Percentiles rank a stretch among this genome's conserved stretches.
These are phyloP conservation scores for Volvox reticuliferus DNA, from an alignment of 139 green algal species.

Conservation along the genomic window DNA sequence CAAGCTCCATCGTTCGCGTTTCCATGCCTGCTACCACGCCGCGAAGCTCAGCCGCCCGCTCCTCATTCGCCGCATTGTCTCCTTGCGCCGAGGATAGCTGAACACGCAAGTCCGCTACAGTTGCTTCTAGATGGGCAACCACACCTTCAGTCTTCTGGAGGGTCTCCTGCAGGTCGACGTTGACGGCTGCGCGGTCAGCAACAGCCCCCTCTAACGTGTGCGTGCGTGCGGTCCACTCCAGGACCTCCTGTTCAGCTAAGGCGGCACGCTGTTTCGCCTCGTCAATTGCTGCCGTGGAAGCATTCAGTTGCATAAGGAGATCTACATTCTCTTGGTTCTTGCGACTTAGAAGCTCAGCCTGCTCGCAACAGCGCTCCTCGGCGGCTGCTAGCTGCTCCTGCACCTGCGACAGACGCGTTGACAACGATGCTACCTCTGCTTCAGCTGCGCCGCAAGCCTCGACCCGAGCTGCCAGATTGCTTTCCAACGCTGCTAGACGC, in stretches of 20 bases:
- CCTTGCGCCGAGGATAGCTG: background rate
- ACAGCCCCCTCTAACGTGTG: background rate
- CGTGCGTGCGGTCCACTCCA: background rate
- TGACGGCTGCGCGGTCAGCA: background rate
- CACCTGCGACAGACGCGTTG: background rate
- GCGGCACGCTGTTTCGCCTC: background rate
- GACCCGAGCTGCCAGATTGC: background rate
- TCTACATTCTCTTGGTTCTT: background rate
- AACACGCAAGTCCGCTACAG: background rate
- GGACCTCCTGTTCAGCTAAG: background rate
- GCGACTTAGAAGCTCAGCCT: background rate
- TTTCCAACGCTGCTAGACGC: background rate
- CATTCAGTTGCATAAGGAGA: background rate
- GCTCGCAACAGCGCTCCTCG: background rate
- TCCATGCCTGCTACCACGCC: background rate
- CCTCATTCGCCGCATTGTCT: background rate
- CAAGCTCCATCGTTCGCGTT: background rate
- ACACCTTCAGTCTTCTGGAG: background rate
- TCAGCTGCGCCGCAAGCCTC: background rate
- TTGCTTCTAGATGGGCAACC: background rate
- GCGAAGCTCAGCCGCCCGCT: background rate
- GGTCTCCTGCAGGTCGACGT: background rate
- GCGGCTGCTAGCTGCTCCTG: background rate
- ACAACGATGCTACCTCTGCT: background rate
- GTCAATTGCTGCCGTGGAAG: background rate